Evolutionary conservation across 2,329 filamentous ascomycete species (phyloP).

Genomic region (Colletotrichum aenigma): DNA sequence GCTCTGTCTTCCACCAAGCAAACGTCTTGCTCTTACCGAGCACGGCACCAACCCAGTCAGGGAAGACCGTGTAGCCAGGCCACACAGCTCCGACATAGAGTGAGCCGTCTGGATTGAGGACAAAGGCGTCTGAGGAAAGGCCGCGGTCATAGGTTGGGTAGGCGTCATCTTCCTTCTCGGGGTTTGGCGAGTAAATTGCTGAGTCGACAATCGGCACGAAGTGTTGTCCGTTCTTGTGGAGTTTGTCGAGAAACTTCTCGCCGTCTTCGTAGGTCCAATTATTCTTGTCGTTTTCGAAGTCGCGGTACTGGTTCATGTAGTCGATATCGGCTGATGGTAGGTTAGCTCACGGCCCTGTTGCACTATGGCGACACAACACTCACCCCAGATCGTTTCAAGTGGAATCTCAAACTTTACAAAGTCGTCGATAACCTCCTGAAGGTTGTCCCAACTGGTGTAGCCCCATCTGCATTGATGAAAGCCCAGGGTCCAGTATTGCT

Average conservation of each 20-base stretch:
- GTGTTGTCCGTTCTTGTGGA: slow-evolving; percentile 70
- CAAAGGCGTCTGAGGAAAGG: slow-evolving; percentile 53
- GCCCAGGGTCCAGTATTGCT: slow-evolving; percentile 82
- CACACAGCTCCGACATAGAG: slow-evolving; percentile 69
- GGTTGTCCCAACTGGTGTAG: slow-evolving; percentile 73
- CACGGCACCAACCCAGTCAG: slow-evolving; percentile 70
- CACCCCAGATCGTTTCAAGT: slow-evolving; percentile 73
- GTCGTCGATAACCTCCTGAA: slow-evolving; percentile 70
- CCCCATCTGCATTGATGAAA: slow-evolving; percentile 87
- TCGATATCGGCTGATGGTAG: slow-evolving; percentile 66
- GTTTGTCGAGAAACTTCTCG: slow-evolving; percentile 60
- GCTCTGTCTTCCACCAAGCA: slow-evolving; percentile 71
- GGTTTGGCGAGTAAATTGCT: slow-evolving; percentile 72
- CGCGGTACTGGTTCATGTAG: slow-evolving; percentile 67
- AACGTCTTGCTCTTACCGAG: slow-evolving; percentile 67
- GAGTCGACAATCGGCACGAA: slow-evolving; percentile 79
- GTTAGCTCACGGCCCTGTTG: neutral
- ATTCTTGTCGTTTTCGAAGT: slow-evolving; percentile 66
- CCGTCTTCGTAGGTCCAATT: slow-evolving; percentile 64
- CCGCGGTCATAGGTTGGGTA: slow-evolving; percentile 69
- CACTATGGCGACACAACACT: neutral
- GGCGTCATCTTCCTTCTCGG: slow-evolving; percentile 60
- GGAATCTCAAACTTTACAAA: slow-evolving; percentile 70
- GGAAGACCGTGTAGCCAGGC: slow-evolving; percentile 75
- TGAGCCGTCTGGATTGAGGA: slow-evolving; percentile 63